phyloP scores from a whole-genome alignment of 805 yeast species.

The Cyberlindnera sargentensis region DNA sequence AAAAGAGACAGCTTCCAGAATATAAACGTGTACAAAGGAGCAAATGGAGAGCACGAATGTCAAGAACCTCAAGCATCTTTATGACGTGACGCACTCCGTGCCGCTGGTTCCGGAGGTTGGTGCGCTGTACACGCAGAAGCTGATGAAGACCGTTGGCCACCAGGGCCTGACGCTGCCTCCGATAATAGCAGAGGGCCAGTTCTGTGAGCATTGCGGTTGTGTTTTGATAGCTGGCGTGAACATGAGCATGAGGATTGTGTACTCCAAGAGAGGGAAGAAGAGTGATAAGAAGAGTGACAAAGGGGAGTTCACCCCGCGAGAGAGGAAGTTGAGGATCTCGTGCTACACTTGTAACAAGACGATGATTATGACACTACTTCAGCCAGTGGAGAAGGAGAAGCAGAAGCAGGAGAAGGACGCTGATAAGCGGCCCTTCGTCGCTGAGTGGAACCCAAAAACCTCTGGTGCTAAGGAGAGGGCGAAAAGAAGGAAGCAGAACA shows the following conservation, averaged over 20 bases:
- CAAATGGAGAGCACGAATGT: slow-evolving; percentile 16
- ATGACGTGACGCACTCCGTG: slow-evolving; percentile 12
- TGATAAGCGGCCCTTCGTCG: slow-evolving; percentile 15
- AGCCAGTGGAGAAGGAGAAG: slow-evolving; percentile 5
- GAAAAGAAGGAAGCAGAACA: slow-evolving; percentile 41
- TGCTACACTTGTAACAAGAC: slow-evolving; percentile 25
- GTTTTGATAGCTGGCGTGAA: slow-evolving; percentile 26
- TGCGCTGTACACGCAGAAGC: slow-evolving; percentile 22
- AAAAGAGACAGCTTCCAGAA: too few relatives aligned
- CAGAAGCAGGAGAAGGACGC: not conserved
- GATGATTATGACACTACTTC: slow-evolving; percentile 11
- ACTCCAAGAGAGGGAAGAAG: slow-evolving; percentile 2
- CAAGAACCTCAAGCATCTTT: slow-evolving; percentile 9
- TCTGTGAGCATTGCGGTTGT: slow-evolving; percentile 12
- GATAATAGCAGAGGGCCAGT: slow-evolving; percentile 5
- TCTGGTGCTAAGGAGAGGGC: slow-evolving; percentile 31
- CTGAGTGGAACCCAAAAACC: slow-evolving; percentile 19
- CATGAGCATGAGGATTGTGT: slow-evolving; percentile 18
- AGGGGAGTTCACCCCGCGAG: slow-evolving; percentile 12
- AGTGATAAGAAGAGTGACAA: slow-evolving; percentile 7
- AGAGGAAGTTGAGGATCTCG: slow-evolving; percentile 16
- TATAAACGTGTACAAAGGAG: too few relatives aligned
- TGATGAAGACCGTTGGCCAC: slow-evolving; percentile 23
- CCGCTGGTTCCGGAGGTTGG: slow-evolving; percentile 10
- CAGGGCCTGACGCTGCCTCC: slow-evolving; percentile 18